Base-by-base conservation (phyloP, 2,329 filamentous ascomycete species). In the Cladosporium sp. region DNA sequence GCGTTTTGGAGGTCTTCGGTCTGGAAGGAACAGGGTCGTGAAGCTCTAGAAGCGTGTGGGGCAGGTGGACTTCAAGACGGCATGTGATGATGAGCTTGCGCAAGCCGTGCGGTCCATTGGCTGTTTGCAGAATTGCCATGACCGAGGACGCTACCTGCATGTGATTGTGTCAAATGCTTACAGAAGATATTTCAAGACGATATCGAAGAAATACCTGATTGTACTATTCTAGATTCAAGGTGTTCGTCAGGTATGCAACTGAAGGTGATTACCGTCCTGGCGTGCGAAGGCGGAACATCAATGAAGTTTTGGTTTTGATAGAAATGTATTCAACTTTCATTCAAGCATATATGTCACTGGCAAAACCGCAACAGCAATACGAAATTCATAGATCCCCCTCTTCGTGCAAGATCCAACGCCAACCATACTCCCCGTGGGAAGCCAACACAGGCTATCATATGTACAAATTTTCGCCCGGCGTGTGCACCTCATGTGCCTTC, bases 361-460 rank as follows among this genome's bases (percentile, higher is more conserved):
- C 52, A 45, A n/a, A 24, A 19, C 12, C 24, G 40, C 32, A 32
- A 55, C 22, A 55, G 52, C 32, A 44, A 55, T 55, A 55, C 52
- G 52, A 55, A 55, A 47, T 28, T 35, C 40, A 53, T 37, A n/a
- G 15, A 28, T 35, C 40, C 52, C 37, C 40, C 40, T 36, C 36
- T 25, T 40, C 51, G 39, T 54, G 36, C 40, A n/a, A 34, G 19
- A 54, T 25, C 51, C 25, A 44, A 54, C 39, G 35, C 51, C 51
- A 20, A 25, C 8, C 22, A n/a, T 19, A 45, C 3, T 19, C 17
- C 40, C 52, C 13, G 22, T 36, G n/a, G 40, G 19, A 45, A 45
- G 7, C 10, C 34, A 39, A 22, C n/a, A 13, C 19, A 17, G 32
- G 39, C 32, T 24, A 22, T 45, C 40, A 55, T 55, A 55, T 55